These are phyloP conservation scores for Trametes meyenii DNA, from an alignment of 768 basidiomycete species.

Conservation along the genomic window DNA sequence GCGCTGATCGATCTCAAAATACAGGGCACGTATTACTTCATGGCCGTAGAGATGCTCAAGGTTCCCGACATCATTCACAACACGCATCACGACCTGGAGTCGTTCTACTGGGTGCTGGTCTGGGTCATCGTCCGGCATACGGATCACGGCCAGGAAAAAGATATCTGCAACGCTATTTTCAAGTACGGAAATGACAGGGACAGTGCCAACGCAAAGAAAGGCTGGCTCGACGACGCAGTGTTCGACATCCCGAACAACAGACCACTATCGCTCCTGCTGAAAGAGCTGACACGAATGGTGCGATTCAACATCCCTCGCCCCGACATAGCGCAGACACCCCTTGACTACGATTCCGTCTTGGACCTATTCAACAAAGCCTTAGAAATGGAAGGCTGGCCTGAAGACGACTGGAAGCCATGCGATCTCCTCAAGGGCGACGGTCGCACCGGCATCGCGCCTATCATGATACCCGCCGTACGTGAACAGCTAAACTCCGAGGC, in stretches of 20 bases:
- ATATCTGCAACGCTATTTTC: background rate
- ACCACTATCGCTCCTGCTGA: background rate
- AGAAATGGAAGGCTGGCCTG: background rate
- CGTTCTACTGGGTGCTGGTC: constrained; percentile 21
- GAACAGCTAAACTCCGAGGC: too few relatives aligned
- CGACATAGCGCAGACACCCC: background rate
- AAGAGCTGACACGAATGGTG: background rate
- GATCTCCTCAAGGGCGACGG: background rate
- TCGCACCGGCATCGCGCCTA: too few relatives aligned
- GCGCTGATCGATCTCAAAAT: background rate
- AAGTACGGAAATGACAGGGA: background rate
- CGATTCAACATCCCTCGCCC: background rate
- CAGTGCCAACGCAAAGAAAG: background rate
- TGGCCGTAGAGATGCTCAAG: background rate
- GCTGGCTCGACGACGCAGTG: background rate
- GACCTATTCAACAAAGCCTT: background rate
- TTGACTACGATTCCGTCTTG: background rate
- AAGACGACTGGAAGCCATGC: background rate
- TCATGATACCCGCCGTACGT: too few relatives aligned
- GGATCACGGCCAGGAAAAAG: background rate
- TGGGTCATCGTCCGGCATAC: constrained; percentile 19
- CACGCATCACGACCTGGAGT: constrained; percentile 19
- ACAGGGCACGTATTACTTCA: background rate
- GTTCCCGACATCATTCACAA: background rate
- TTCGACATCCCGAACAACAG: background rate